Base-by-base conservation (phyloP, 306 rosid genomes). In the Vigna radiata region DNA sequence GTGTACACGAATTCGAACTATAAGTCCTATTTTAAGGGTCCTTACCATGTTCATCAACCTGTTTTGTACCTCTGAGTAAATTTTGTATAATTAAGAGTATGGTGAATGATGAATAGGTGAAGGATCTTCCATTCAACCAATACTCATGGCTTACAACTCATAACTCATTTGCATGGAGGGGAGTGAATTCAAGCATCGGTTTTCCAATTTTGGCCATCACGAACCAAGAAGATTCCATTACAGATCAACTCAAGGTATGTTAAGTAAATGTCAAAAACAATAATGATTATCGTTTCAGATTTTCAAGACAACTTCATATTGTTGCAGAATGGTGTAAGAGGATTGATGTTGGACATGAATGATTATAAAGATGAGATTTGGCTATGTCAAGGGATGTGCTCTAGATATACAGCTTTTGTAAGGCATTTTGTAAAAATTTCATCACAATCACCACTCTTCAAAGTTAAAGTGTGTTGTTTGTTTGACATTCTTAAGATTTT, bases 61-160 rank as follows among this genome's bases (percentile, higher is more conserved):
- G 0, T n/a, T 47, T 60, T 4, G 1, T 62, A 39, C 19, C 2
- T 39, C n/a, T 9, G 5, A 63, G 4, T 79, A 41, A 61, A 43
- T 23, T 79, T 5, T 31, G 47, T 70, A 18, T 49, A 47, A 29
- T 4, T 29, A 29, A 33, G 31, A 59, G 50, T 69, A 68, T 58
- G 27, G 5, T 59, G 25, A 60, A 31, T 78, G 54, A 63, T 72
- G n/a, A 53, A 27, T 53, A 79, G 79, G 74, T 43, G 52, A 73
- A 63, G 68, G 83, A 72, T 47, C 79, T 79, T 8, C 83, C 83
- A 52, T 79, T 79, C 21, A 79, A 79, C 54, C 74, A 11, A 0
- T 79, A 79, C 44, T 79, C 83, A 79, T 72, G 83, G 83, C 83
- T 79, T 64, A 72, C 79, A 72, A 79, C 83, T 7, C 83, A 79